These are phyloP conservation scores for Agaricus subrufescens DNA, from an alignment of 768 basidiomycete genomes.

Conservation along the genomic window DNA sequence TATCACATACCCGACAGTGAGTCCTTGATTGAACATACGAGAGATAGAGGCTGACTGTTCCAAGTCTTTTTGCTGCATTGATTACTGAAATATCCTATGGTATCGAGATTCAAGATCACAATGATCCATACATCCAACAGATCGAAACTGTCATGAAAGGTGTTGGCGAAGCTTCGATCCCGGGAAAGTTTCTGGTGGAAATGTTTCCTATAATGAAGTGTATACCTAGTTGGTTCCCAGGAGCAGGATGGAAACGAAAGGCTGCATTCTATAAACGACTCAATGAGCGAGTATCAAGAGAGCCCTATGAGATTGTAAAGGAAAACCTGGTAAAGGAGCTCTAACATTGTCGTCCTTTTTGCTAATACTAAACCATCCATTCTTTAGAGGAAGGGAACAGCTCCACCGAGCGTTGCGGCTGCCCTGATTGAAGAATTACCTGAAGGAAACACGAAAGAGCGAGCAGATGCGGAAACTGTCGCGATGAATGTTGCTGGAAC, in stretches of 20 bases:
- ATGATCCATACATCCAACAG: slow-evolving; percentile 21
- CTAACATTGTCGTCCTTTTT: not conserved
- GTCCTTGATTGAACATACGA: not conserved
- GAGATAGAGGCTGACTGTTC: slow-evolving; percentile 3
- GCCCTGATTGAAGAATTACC: slow-evolving; percentile 1
- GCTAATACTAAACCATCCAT: not conserved
- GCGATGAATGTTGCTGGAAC: slow-evolving; percentile 9
- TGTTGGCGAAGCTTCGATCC: not conserved
- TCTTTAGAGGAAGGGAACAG: not conserved
- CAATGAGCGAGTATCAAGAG: not conserved
- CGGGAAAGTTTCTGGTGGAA: slow-evolving; percentile 2
- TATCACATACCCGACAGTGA: slow-evolving; percentile 1
- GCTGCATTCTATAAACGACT: not conserved
- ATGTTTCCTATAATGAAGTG: slow-evolving; percentile 3
- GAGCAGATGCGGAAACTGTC: not conserved
- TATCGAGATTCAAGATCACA: slow-evolving; percentile 17
- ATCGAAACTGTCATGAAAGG: not conserved
- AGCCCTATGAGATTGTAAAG: slow-evolving; percentile 6
- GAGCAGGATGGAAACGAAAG: slow-evolving; percentile 4
- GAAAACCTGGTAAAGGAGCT: slow-evolving; percentile 1
- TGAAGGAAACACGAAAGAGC: not conserved
- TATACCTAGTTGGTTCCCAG: slow-evolving; percentile 9
- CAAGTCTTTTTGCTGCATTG: slow-evolving; percentile 36
- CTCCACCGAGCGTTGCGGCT: slow-evolving; percentile 3
- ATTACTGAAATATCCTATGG: slow-evolving; percentile 31